Base-by-base conservation (phyloP, 176 grass and related monocot species). In the Zoysia japonica region DNA sequence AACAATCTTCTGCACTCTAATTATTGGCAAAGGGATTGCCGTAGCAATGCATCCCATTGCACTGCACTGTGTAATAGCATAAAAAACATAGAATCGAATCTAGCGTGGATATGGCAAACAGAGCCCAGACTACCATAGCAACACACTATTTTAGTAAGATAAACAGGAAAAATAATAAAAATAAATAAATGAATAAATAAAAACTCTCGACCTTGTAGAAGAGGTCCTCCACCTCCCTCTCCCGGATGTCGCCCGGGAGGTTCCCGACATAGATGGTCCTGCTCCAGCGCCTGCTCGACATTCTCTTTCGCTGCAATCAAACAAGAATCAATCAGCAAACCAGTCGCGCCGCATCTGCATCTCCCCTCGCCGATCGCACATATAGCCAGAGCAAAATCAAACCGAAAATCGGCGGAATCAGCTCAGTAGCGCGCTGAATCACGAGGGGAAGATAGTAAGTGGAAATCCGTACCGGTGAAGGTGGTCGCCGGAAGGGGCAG, bases 201-300 rank as follows among this genome's bases (percentile, higher is more conserved):
- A 51, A 61, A 17, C 11, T 0, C 0, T 50, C 2, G 7, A 93
- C 96, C 96, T 99, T 99, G 76, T 80, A 84, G 59, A 95, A 99
- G 17, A 99, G 72, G 91, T 99, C 92, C 61, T 99, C 96, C 12
- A 99, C 92, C 88, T 95, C 96, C 78, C 76, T 99, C 88, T 95
- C 96, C 71, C 88, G 84, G 69, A 99, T 91, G 80, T 99, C 92
- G 1, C 96, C 96, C 4, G 96, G 96, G 47, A 99, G 96, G 74
- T 99, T 99, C 42, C 96, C 96, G 0, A 99, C 96, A 40, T 99
- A 99, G 56, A 99, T 84, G 51, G 96, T 95, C 79, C 92, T 80
- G 79, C 88, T 93, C 82, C 87, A 86, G 71, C 86, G 85, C 84
- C 90, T 93, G 82, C 92, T 95, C 20, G 12, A 15, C 95, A 99